Conservation (phyloP, 306 rosid genomes). For the Cicer yamashitae region DNA sequence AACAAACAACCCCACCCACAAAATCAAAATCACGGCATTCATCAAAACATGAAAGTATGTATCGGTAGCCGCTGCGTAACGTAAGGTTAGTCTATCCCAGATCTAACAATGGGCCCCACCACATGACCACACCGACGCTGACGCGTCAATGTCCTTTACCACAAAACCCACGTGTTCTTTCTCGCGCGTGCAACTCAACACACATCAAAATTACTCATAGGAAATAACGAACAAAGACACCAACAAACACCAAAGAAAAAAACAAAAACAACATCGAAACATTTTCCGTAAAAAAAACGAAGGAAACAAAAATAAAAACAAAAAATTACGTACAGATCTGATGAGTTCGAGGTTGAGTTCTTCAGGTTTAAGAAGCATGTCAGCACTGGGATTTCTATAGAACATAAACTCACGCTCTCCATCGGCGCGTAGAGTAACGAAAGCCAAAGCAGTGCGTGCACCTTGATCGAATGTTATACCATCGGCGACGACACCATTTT, state of each 20-base stretch:
- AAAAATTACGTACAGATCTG: conserved; percentile 68
- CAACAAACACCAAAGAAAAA: not conserved
- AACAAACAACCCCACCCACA: conserved; percentile 33
- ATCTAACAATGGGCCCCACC: conserved; percentile 53
- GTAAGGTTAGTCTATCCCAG: conserved; percentile 24
- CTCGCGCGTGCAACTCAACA: conserved; percentile 29
- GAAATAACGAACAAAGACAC: not conserved
- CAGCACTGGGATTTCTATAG: conserved; percentile 96
- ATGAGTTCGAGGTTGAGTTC: conserved; percentile 85
- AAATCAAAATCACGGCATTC: not conserved
- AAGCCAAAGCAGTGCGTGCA: conserved; percentile 90
- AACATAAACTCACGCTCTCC: conserved; percentile 99
- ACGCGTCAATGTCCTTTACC: conserved; percentile 38
- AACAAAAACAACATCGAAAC: not conserved
- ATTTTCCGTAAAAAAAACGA: not conserved
- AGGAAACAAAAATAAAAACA: not conserved
- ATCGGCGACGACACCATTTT: conserved; percentile 63
- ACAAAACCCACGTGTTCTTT: not conserved
- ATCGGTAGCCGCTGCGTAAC: not conserved
- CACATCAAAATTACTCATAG: not conserved
- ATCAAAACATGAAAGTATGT: not conserved
- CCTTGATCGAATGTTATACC: conserved; percentile 81
- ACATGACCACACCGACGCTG: not conserved
- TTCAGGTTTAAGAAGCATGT: conserved; percentile 79
- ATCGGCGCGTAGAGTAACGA: conserved; percentile 90